These are phyloP conservation scores for Paulownia fortunei DNA, from an alignment of 257 asterid genomes.

Conservation along the genomic window DNA sequence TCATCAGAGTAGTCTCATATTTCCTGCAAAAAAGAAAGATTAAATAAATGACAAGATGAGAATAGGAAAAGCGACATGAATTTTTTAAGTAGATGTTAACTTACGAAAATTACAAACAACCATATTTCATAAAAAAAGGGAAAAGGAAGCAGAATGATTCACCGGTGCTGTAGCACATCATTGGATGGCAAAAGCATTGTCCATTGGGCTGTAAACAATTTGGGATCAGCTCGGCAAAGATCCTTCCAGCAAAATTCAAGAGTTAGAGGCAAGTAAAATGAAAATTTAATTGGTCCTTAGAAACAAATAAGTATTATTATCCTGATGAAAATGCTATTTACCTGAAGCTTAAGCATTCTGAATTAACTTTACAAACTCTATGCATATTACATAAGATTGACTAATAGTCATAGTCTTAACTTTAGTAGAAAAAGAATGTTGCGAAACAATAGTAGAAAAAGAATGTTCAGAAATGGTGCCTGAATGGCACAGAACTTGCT, in stretches of 20 bases:
- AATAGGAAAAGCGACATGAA: neutral
- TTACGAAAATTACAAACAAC: neutral
- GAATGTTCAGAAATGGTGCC: slow-evolving; percentile 7
- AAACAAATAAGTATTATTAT: slow-evolving; percentile 13
- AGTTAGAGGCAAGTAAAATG: slow-evolving; percentile 31
- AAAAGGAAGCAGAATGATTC: slow-evolving; percentile 35
- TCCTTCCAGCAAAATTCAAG: slow-evolving; percentile 63
- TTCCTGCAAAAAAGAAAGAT: slow-evolving; percentile 58
- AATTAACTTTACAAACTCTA: slow-evolving; percentile 14
- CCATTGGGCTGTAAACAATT: slow-evolving; percentile 84
- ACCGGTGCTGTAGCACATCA: slow-evolving; percentile 90
- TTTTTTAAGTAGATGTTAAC: neutral
- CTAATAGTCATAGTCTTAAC: slow-evolving; percentile 1
- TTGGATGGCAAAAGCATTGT: slow-evolving; percentile 85
- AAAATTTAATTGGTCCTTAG: slow-evolving; percentile 17
- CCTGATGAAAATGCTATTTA: neutral
- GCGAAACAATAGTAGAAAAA: slow-evolving; percentile 7
- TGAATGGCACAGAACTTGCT: slow-evolving; percentile 19
- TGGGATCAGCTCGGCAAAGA: slow-evolving; percentile 92
- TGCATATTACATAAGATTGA: slow-evolving; percentile 12
- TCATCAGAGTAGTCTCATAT: slow-evolving; percentile 76
- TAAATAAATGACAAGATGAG: slow-evolving; percentile 7
- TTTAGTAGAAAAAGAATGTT: neutral
- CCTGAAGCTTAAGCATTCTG: slow-evolving; percentile 19
- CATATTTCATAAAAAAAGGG: slow-evolving; percentile 20